Evolutionary conservation across 2,329 filamentous ascomycete genomes (phyloP).

Genomic region (Fusarium sp.): DNA sequence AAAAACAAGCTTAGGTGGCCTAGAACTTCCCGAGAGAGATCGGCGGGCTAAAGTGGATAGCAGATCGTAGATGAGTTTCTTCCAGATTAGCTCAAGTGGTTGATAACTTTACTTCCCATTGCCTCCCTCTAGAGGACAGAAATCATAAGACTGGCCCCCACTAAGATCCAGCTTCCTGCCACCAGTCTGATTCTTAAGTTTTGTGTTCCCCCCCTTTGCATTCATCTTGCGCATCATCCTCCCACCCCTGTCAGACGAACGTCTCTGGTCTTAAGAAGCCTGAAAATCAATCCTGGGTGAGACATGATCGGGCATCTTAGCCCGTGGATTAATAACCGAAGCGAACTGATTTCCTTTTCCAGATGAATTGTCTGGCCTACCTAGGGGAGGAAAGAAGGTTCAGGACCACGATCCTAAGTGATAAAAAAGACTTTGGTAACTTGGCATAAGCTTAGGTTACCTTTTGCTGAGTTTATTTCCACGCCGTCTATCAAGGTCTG

Average conservation of each 20-base stretch:
- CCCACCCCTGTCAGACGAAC: constrained; percentile 23
- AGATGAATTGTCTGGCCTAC: neutral
- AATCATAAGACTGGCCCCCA: neutral
- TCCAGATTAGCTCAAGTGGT: constrained; percentile 27
- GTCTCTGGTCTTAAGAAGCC: neutral
- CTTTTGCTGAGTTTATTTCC: neutral
- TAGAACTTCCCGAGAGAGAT: constrained; percentile 26
- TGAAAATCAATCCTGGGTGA: neutral
- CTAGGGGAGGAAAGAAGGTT: neutral
- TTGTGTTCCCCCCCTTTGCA: neutral
- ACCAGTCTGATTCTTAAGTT: neutral
- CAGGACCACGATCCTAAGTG: neutral
- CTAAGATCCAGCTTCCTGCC: neutral
- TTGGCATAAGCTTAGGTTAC: neutral
- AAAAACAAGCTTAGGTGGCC: constrained; percentile 12
- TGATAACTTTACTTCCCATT: constrained; percentile 4
- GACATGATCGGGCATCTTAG: neutral
- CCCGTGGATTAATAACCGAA: neutral
- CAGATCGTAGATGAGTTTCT: neutral
- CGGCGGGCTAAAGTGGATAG: constrained; percentile 23
- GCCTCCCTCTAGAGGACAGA: neutral
- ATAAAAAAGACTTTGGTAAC: neutral
- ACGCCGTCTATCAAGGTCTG: neutral
- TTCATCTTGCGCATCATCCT: neutral
- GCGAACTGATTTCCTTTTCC: neutral